Percentiles rank a stretch among this genome's conserved stretches.
phyloP scores from a whole-genome alignment of 768 basidiomycete species.

The Paxillus rubicundulus region DNA sequence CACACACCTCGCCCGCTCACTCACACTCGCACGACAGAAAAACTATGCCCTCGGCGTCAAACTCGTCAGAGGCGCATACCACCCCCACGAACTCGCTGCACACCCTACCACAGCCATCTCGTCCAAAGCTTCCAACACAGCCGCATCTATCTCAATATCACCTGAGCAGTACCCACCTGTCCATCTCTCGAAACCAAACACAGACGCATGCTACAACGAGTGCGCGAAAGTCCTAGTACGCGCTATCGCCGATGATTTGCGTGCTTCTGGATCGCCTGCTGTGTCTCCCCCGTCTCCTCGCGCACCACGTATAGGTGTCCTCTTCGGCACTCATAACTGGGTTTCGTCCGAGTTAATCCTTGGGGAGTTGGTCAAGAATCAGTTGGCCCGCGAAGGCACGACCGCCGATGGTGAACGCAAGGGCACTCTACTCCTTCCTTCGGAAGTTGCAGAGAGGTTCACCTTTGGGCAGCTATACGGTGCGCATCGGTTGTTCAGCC shows the following conservation, averaged over 20 bases:
- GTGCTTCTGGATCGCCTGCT: conserved; percentile 3
- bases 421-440: conserved; percentile 40
- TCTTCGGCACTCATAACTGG: conserved; percentile 90
- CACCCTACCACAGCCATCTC: conserved; percentile 27
- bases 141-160: conserved; percentile 45
- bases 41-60: conserved; percentile 84
- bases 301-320: conserved; percentile 48
- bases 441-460: conserved; percentile 61
- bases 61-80: conserved; percentile 92
- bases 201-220: conserved; percentile 70
- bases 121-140: background rate
- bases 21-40: conserved; percentile 61
- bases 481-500: conserved; percentile 31
- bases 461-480: conserved; percentile 84
- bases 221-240: conserved; percentile 57
- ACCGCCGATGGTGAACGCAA: conserved; percentile 16
- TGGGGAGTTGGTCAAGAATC: conserved; percentile 52
- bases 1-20: conserved; percentile 59
- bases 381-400: conserved; percentile 39
- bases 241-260: conserved; percentile 53
- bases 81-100: conserved; percentile 66
- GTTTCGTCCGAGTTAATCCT: conserved; percentile 61
- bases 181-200: conserved; percentile 64
- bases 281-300: background rate
- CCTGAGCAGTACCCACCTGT: conserved; percentile 63